Evolutionary conservation across 352 stramenopile genomes (phyloP).

Genomic region (Phytopythium chamaehyphon): DNA sequence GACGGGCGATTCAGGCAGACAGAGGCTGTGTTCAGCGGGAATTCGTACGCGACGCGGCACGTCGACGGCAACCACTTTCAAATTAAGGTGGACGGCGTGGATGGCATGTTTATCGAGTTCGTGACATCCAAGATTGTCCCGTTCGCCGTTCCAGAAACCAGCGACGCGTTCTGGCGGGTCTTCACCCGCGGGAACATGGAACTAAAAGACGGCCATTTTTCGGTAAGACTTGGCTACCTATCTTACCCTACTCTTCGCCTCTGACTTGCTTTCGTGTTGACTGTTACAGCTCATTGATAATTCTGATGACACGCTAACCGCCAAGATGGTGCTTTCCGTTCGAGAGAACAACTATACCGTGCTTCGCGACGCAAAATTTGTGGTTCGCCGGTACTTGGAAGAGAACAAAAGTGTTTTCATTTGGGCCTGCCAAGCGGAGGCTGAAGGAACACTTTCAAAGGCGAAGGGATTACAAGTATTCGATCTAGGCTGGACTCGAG

Average conservation of each 20-base stretch:
- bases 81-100: slow-evolving; percentile 21
- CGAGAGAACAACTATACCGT: slow-evolving; percentile 17
- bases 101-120: slow-evolving; percentile 31
- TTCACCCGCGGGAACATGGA: slow-evolving; percentile 20
- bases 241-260: no score
- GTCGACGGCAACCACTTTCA: slow-evolving; percentile 19
- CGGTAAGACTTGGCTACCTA: slow-evolving; percentile 6
- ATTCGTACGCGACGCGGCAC: slow-evolving; percentile 6
- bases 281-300: slow-evolving; percentile 17
- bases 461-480: slow-evolving; percentile 17
- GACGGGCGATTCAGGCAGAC: slow-evolving; percentile 16
- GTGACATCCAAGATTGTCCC: slow-evolving; percentile 19
- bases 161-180: slow-evolving; percentile 14
- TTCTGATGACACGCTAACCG: slow-evolving; percentile 21
- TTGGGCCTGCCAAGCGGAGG: slow-evolving; percentile 22
- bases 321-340: slow-evolving; percentile 26
- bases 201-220: slow-evolving; percentile 24
- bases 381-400: slow-evolving; percentile 16
- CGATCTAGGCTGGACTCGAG: slow-evolving; percentile 18
- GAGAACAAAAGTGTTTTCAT: slow-evolving; percentile 20
- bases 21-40: slow-evolving; percentile 12
- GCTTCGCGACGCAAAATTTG: slow-evolving; percentile 23
- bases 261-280: not conserved
- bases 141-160: slow-evolving; percentile 18
- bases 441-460: slow-evolving; percentile 19